Conservation (phyloP, 169 alveolate genomes). For the Eimeria zaria region DNA sequence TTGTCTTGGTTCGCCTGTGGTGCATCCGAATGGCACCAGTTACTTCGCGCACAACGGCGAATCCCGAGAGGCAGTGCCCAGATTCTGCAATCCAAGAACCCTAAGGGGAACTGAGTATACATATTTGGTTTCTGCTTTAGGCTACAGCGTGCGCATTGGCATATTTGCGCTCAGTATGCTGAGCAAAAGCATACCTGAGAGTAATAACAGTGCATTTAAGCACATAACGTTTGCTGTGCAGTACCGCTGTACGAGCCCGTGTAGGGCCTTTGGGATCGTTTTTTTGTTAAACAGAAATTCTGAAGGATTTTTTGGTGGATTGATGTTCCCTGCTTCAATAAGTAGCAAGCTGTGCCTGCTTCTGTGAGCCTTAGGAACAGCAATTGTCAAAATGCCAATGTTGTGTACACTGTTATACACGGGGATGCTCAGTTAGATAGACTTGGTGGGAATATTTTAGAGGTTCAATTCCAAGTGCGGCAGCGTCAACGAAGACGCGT, state of each 20-base stretch:
- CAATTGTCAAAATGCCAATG: not conserved
- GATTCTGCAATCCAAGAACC: conserved; percentile 12
- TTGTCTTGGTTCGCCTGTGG: conserved; percentile 17
- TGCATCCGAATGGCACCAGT: not conserved
- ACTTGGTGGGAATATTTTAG: not conserved
- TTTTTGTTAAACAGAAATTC: not conserved
- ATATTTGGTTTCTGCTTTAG: not conserved
- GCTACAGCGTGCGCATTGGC: not conserved
- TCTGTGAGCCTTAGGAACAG: not conserved
- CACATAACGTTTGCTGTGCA: not conserved
- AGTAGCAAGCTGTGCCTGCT: not conserved
- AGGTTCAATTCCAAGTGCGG: not conserved
- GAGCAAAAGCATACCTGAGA: not conserved
- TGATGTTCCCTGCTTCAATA: not conserved
- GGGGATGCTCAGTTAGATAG: not conserved
- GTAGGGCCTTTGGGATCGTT: not conserved
- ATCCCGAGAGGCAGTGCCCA: not conserved
- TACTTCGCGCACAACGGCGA: not conserved
- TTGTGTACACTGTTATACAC: too few species aligned
- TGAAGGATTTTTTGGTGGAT: too few species aligned
- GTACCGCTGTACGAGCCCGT: not conserved
- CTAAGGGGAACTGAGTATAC: not conserved
- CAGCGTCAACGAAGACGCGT: not conserved
- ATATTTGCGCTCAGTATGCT: not conserved
- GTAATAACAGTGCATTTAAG: not conserved